A percentile compares a stretch with the other conserved stretches of the same genome.
Evolutionary conservation across 108 stramenopile genomes (phyloP).

Genomic region (Nitzschia sp.): DNA sequence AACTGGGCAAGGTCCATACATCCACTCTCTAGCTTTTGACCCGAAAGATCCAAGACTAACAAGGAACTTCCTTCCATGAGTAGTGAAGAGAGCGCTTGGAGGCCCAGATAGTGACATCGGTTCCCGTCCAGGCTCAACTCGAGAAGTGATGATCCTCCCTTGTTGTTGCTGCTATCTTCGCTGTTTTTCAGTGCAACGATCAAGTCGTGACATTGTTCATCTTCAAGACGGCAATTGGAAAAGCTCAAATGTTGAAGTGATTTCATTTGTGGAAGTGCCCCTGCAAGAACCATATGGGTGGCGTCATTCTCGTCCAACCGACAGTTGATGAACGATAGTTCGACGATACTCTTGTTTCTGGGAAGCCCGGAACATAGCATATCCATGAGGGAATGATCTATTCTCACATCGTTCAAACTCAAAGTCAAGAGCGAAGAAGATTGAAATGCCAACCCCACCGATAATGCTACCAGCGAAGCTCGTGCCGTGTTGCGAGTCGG

Average conservation of each 20-base stretch:
- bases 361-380: not conserved
- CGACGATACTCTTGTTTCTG: not conserved
- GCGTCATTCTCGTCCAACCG: not conserved
- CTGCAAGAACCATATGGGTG: not conserved
- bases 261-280: not conserved
- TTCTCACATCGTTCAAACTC: conserved; percentile 1
- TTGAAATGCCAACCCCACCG: not conserved
- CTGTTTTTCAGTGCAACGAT: not conserved
- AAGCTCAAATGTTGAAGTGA: conserved; percentile 8
- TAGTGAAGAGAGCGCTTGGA: conserved; percentile 4
- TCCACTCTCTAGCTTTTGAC: not conserved
- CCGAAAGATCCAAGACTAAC: conserved; percentile 10
- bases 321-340: conserved; percentile 5
- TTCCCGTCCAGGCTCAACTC: conserved; percentile 20
- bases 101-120: not conserved
- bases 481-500: not conserved
- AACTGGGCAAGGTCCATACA: not conserved
- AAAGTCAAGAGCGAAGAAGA: conserved; percentile 3
- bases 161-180: no score
- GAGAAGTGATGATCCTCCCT: not conserved
- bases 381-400: not conserved
- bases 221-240: conserved; percentile 1
- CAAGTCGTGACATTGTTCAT: conserved; percentile 15
- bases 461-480: not conserved
- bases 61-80: not conserved